Percentiles rank a stretch among this genome's conserved stretches.
phyloP scores from a whole-genome alignment of 208 protist species.

The Endotrypanum monterogeii region DNA sequence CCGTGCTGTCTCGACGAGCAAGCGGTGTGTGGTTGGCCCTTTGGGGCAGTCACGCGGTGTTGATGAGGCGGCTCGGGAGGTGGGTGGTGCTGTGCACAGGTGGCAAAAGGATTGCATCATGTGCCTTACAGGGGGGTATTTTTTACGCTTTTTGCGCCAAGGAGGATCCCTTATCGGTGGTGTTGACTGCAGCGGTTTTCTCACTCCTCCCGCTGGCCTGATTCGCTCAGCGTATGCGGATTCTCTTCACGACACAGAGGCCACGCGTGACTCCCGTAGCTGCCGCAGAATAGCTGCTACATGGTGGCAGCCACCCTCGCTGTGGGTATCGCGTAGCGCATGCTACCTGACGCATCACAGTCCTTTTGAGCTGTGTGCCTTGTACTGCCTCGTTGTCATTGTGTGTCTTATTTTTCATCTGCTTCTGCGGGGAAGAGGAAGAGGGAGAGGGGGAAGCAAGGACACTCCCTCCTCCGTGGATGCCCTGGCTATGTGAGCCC shows the following conservation, averaged over 20 bases:
- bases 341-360: conserved; percentile 19
- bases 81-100: not conserved
- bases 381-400: not conserved
- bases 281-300: not conserved
- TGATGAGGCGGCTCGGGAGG: not conserved
- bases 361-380: conserved; percentile 2
- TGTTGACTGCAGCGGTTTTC: not conserved
- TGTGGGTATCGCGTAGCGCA: conserved; percentile 5
- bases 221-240: not conserved
- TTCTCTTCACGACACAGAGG: not conserved
- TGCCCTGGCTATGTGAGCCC: not conserved
- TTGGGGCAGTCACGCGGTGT: not conserved
- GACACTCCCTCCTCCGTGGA: not conserved
- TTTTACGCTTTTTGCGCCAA: not conserved
- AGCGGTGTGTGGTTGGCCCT: not conserved
- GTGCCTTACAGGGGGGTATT: not conserved
- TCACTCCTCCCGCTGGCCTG: not conserved
- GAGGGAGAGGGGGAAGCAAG: not conserved
- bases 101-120: not conserved
- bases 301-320: conserved; percentile 27
- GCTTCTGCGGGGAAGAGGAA: conserved; percentile 3
- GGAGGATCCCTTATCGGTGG: not conserved
- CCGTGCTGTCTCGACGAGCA: not conserved
- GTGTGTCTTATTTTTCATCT: conserved; percentile 6
- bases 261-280: not conserved